Evolutionary conservation across 108 stramenopile genomes (phyloP).

Genomic region (Stephanodiscus minutulus): DNA sequence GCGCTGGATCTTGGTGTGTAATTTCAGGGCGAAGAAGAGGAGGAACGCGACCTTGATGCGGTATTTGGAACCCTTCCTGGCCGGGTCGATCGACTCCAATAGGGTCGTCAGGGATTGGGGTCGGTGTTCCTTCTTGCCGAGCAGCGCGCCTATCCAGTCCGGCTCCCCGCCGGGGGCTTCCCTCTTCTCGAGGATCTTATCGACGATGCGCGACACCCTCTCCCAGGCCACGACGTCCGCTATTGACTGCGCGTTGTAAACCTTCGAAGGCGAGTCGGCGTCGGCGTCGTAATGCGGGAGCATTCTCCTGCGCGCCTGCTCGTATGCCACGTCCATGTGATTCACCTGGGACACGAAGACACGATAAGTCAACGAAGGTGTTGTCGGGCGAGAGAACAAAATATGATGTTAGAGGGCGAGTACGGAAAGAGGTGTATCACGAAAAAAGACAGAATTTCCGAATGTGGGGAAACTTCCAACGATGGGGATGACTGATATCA

Average conservation of each 20-base stretch:
- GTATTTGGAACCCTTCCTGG: slow-evolving; percentile 40
- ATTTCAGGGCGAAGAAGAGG: slow-evolving; percentile 58
- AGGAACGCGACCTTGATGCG: slow-evolving; percentile 62
- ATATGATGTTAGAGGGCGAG: no score
- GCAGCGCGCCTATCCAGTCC: slow-evolving; percentile 32
- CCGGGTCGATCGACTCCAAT: slow-evolving; percentile 38
- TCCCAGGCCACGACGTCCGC: slow-evolving; percentile 60
- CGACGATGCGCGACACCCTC: slow-evolving; percentile 60
- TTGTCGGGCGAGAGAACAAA: neutral
- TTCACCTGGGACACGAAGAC: slow-evolving; percentile 14
- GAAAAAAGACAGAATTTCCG: no score
- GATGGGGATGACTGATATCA: neutral
- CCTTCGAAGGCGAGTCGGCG: slow-evolving; percentile 58
- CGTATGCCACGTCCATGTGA: slow-evolving; percentile 54
- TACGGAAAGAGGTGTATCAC: no score
- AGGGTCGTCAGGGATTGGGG: slow-evolving; percentile 48
- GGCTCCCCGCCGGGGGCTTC: slow-evolving; percentile 17
- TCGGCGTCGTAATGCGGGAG: slow-evolving; percentile 69
- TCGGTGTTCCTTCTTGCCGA: slow-evolving; percentile 43
- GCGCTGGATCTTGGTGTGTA: slow-evolving; percentile 49
- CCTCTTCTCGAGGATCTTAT: slow-evolving; percentile 60
- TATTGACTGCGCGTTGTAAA: slow-evolving; percentile 68
- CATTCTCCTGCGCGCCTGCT: slow-evolving; percentile 59
- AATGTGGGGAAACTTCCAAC: neutral
- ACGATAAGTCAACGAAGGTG: neutral